Base-by-base conservation (phyloP, 495 filamentous ascomycete genomes). In the Penicillium atrosanguineum region DNA sequence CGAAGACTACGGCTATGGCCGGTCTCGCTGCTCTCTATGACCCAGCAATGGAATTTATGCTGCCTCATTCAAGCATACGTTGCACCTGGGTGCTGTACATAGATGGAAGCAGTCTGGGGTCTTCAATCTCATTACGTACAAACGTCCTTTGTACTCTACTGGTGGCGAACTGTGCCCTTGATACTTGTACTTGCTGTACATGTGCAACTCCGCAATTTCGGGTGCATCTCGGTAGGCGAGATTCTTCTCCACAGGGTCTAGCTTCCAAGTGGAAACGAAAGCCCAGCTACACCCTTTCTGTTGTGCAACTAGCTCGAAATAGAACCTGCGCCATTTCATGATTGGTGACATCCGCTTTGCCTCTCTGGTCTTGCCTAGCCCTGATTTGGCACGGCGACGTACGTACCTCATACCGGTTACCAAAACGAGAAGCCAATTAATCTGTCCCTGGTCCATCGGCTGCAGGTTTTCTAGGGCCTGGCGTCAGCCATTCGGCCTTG, bases 401-500 rank as follows among this genome's bases (percentile, higher is more conserved):
- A 40, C 38, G 38, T 19, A 40, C 38, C 18, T 40, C 34, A 58
- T 58, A n/a, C 43, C 28, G n/a, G n/a, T 29, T 26, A 39, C 52
- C 45, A 49, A n/a, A 43, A 21, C 20, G 20, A 26, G 34, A 39
- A 3, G 14, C 6, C 8, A 16, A 7, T 49, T 25, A 40, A 38
- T 43, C 39, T 21, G 7, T n/a, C 34, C 44, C 48, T 21, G 23
- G 4, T 55, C 47, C 44, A 47, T 55, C 41, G 43, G 52, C 38
- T 54, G 43, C 51, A 34, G 31, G 28, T 23, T 31, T 11, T 21
- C 52, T n/a, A 50, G 41, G 38, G 52, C 37, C 45, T 18, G 42
- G 52, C 37, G 42, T 47, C 46, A 48, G 46, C 49, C 56, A 40
- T 50, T 26, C 28, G 34, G 56, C 39, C 48, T 63, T 60, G 56